Percentiles rank a stretch among this genome's conserved stretches.
phyloP scores from a whole-genome alignment of 2,329 filamentous ascomycete species.

The Claviceps paspali region DNA sequence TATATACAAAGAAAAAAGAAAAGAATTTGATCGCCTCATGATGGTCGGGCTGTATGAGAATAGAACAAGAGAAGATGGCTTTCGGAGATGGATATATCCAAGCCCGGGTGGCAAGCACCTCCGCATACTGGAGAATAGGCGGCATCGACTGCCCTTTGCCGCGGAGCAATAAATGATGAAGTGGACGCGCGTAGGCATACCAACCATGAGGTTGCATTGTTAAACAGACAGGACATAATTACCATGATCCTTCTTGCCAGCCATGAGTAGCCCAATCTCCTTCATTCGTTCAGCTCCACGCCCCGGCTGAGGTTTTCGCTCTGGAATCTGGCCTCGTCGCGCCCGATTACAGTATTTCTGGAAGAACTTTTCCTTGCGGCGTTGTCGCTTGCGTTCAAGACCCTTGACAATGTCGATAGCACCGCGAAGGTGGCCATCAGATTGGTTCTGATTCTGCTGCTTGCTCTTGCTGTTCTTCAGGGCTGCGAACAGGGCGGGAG shows the following conservation, averaged over 20 bases:
- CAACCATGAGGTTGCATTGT: conserved; percentile 9
- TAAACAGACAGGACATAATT: conserved; percentile 67
- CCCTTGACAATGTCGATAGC: conserved; percentile 97
- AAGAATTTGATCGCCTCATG: conserved; percentile 4
- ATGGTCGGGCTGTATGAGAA: not conserved
- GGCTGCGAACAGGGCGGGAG: conserved; percentile 53
- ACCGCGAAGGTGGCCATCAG: conserved; percentile 60
- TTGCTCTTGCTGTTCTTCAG: conserved; percentile 28
- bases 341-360: conserved; percentile 79
- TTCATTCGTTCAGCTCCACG: conserved; percentile 84
- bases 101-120: not conserved
- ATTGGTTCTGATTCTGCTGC: conserved; percentile 12
- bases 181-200: not conserved
- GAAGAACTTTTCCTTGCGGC: conserved; percentile 82
- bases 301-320: conserved; percentile 59
- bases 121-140: no score
- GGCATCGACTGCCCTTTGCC: no score
- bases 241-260: conserved; percentile 58
- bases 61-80: not conserved
- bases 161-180: no score
- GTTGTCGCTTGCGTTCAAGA: conserved; percentile 82
- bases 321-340: conserved; percentile 47
- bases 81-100: not conserved
- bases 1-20: not conserved
- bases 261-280: conserved; percentile 69